phyloP scores from a whole-genome alignment of 352 stramenopile genomes.

The Phytophthora kernoviae region DNA sequence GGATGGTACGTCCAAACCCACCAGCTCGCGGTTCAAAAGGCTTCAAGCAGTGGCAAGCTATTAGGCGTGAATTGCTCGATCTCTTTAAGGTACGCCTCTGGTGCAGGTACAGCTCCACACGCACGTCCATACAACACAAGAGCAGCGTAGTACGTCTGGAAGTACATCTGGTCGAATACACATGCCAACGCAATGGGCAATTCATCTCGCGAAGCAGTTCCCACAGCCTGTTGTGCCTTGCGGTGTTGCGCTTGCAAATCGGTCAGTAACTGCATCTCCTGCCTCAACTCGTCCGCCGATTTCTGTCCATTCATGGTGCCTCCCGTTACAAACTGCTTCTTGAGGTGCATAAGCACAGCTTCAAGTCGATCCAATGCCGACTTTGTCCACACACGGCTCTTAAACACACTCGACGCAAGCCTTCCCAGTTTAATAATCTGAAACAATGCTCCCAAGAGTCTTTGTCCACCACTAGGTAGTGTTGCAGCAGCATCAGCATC shows the following conservation, averaged over 20 bases:
- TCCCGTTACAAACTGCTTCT: slow-evolving; percentile 53
- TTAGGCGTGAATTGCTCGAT: slow-evolving; percentile 53
- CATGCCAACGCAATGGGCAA: slow-evolving; percentile 68
- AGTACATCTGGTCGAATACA: slow-evolving; percentile 82
- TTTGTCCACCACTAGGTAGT: slow-evolving; percentile 57
- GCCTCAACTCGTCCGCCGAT: slow-evolving; percentile 46
- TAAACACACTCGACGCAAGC: slow-evolving; percentile 56
- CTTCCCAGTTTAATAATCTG: slow-evolving; percentile 62
- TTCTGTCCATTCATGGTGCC: slow-evolving; percentile 76
- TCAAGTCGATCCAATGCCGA: slow-evolving; percentile 55
- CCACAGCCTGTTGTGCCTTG: slow-evolving; percentile 49
- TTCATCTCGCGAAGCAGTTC: slow-evolving; percentile 56
- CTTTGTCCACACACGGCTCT: slow-evolving; percentile 68
- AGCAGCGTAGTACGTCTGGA: slow-evolving; percentile 71
- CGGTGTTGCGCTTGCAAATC: slow-evolving; percentile 58
- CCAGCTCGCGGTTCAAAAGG: slow-evolving; percentile 61
- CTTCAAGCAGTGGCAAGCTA: slow-evolving; percentile 44
- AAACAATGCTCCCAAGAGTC: slow-evolving; percentile 62
- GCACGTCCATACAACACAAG: slow-evolving; percentile 76
- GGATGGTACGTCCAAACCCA: slow-evolving; percentile 5
- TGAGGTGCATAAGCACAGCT: slow-evolving; percentile 51
- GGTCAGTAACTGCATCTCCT: slow-evolving; percentile 61
- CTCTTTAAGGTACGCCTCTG: slow-evolving; percentile 62
- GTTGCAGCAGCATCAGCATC: slow-evolving; percentile 28
- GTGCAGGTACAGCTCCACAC: slow-evolving; percentile 60